A percentile compares a stretch with the other conserved stretches of the same genome.
Conservation (phyloP, 2,329 filamentous ascomycete species). For the Nigrograna mackinnonii region DNA sequence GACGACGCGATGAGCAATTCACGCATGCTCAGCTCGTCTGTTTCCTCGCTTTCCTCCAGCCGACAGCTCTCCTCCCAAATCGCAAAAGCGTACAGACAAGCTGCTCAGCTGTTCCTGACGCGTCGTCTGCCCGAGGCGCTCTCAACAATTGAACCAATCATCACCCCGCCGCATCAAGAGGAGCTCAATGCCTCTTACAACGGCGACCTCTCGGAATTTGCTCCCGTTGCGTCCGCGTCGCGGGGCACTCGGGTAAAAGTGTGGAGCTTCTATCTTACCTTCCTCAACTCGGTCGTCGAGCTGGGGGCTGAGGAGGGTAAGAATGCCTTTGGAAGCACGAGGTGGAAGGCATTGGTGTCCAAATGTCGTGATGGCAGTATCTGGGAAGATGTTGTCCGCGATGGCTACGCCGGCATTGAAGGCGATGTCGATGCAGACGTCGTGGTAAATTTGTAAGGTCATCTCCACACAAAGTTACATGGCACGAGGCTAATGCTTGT, state of each 20-base stretch:
- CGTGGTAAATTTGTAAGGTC: constrained; percentile 78
- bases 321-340: constrained; percentile 79
- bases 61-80: constrained; percentile 72
- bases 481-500: not conserved
- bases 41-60: constrained; percentile 69
- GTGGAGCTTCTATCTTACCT: constrained; percentile 95
- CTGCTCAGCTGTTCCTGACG: constrained; percentile 91
- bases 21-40: constrained; percentile 66
- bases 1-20: constrained; percentile 56
- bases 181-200: constrained; percentile 20
- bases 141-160: constrained; percentile 80
- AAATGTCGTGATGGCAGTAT: constrained; percentile 87
- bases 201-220: constrained; percentile 44
- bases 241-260: constrained; percentile 88
- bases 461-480: not conserved
- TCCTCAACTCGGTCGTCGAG: constrained; percentile 88
- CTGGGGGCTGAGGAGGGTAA: constrained; percentile 90
- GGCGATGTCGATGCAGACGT: constrained; percentile 94
- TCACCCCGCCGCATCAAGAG: constrained; percentile 59
- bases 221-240: constrained; percentile 79
- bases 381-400: constrained; percentile 91
- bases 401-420: constrained; percentile 86
- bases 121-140: constrained; percentile 89
- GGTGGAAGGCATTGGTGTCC: constrained; percentile 80
- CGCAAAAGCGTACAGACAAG: constrained; percentile 91